Evolutionary conservation across 345 rosid genomes (phyloP).

Genomic region (Garcia nutans): DNA sequence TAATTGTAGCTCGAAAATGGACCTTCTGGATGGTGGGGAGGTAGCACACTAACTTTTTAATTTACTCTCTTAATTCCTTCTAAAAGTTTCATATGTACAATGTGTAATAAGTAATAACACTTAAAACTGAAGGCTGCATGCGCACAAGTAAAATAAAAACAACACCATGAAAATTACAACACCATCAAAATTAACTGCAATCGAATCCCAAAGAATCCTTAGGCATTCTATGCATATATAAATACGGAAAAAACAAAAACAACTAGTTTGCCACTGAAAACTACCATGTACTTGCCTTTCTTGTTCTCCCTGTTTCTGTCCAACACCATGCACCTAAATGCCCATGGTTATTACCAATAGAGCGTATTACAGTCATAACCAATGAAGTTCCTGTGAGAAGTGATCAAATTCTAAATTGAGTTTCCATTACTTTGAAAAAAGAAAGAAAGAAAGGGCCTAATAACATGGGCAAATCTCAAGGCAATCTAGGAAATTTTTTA

Average conservation of each 20-base stretch:
- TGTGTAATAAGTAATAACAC: no score
- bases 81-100: no score
- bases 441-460: background rate
- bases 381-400: constrained; percentile 66
- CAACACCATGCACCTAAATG: constrained; percentile 79
- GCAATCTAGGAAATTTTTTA: background rate
- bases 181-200: background rate
- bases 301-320: constrained; percentile 77
- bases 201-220: background rate
- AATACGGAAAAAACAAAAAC: background rate
- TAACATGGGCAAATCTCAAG: background rate
- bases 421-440: background rate
- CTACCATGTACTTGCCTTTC: constrained; percentile 53
- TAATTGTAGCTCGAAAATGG: no score
- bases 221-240: background rate
- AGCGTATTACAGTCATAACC: constrained; percentile 75
- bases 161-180: background rate
- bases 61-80: no score
- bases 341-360: constrained; percentile 76
- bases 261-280: constrained; percentile 4
- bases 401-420: constrained; percentile 16
- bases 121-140: no score
- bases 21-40: no score
- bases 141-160: no score
- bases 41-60: no score